Evolutionary conservation across 2,329 filamentous ascomycete genomes (phyloP), one percentile per base, ranked within the genome.

Genomic region (Trichoderma atroviride): DNA sequence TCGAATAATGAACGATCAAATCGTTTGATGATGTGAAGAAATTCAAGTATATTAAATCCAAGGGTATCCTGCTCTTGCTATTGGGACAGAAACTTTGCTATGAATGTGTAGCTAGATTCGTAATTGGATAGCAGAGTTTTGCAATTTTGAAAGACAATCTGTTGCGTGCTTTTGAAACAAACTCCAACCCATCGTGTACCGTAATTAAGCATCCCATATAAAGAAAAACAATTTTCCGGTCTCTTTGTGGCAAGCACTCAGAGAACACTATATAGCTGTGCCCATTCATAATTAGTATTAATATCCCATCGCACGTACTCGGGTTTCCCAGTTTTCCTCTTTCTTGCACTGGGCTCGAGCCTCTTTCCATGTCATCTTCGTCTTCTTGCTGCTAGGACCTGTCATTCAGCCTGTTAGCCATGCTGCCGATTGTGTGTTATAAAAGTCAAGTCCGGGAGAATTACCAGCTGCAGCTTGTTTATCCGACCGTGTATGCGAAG

Each of bases 321-420:
- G 27, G 33, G 56, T 29, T n/a, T 68, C 64, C 69, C 69, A 70
- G 22, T 31, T 61, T 11, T 29, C 24, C 14, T 68, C n/a, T 5
- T 65, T 40, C 13, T 56, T 24, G 9, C 40, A 43, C 7, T 5
- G 7, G 11, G 50, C 37, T n/a, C 53, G 43, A 11, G 69, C 69
- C 40, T 70, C 64, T 31, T 57, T 68, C 69, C 69, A 70, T 4
- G 56, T 57, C 69, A 70, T 68, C 19, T 58, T 70, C 14, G 27
- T 7, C n/a, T 31, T n/a, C 27, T 66, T 65, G 4, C 14, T 66
- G 11, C 37, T 52, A 14, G 67, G 37, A 11, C 22, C 67, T 60
- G 16, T 50, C 16, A 7, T 14, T 16, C 22, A 3, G 11, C 7
- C 2, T 64, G 13, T 64, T 22, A 64, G 61, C 40, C 13, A 1